These are phyloP conservation scores for Vairimorpha necatrix DNA, from an alignment of 371 early-diverging fungal species.

Conservation along the genomic window DNA sequence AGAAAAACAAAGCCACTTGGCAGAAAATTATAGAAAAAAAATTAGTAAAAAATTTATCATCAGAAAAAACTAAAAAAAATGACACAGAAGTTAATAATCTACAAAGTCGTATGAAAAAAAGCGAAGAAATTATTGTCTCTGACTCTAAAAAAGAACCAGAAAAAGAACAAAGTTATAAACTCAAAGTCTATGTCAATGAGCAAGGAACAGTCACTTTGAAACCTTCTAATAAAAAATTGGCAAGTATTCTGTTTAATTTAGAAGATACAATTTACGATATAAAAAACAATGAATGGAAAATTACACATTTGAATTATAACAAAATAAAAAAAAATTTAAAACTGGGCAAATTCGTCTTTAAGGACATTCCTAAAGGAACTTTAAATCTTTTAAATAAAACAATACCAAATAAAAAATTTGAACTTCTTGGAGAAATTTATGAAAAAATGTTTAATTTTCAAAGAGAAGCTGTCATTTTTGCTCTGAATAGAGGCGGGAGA, in stretches of 20 bases:
- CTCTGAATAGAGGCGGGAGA: constrained; percentile 65
- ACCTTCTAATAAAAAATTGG: constrained; percentile 51
- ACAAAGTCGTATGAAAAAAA: neutral
- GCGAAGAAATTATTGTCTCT: neutral
- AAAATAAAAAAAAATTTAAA: constrained; percentile 22
- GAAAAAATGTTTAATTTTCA: constrained; percentile 65
- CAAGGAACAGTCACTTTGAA: constrained; percentile 15
- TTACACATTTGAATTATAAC: constrained; percentile 30
- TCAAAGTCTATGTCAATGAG: constrained; percentile 38
- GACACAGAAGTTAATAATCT: neutral
- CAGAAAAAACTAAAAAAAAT: neutral
- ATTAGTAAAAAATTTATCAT: neutral
- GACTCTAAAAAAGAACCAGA: neutral
- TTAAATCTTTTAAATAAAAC: constrained; percentile 20
- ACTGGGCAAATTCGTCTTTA: constrained; percentile 34
- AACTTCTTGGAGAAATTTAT: constrained; percentile 42
- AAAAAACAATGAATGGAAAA: constrained; percentile 47
- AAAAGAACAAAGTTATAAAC: neutral
- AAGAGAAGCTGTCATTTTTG: constrained; percentile 66
- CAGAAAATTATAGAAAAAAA: constrained; percentile 1
- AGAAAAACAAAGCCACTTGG: neutral
- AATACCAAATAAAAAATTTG: neutral
- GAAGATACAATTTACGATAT: constrained; percentile 33
- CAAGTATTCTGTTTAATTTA: constrained; percentile 18
- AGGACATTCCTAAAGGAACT: constrained; percentile 41